Evolutionary conservation across 768 basidiomycete genomes (phyloP).

Genomic region (Lactarius trivialis): DNA sequence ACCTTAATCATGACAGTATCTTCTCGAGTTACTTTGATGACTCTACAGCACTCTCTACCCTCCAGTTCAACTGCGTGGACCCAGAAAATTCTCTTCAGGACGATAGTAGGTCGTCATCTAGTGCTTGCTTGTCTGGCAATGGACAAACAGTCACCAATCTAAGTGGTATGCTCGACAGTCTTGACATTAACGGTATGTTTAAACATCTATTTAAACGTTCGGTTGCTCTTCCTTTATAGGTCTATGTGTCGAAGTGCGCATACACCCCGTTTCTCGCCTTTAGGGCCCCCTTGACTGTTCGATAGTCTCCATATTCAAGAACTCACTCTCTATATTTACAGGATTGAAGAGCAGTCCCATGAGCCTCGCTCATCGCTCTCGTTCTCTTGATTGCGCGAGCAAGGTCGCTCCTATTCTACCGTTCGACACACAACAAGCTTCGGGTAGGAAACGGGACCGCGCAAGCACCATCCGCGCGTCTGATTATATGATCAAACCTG

Average conservation of each 20-base stretch:
- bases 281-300: background rate
- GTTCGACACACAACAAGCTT: background rate
- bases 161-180: slow-evolving; percentile 18
- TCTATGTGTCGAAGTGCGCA: background rate
- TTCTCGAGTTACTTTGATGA: slow-evolving; percentile 19
- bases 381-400: slow-evolving; percentile 13
- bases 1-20: slow-evolving; percentile 15
- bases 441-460: slow-evolving; percentile 14
- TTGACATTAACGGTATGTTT: slow-evolving; percentile 21
- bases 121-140: background rate
- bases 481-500: slow-evolving; percentile 13
- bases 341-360: background rate
- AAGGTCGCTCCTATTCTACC: background rate
- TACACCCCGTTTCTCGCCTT: background rate
- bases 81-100: background rate
- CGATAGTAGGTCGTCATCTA: background rate
- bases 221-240: background rate
- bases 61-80: background rate
- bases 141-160: slow-evolving; percentile 12
- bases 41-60: background rate
- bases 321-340: background rate
- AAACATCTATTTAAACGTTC: background rate
- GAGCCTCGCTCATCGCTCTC: slow-evolving; percentile 5
- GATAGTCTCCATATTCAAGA: background rate
- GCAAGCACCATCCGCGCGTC: slow-evolving; percentile 24